Conservation (phyloP, 2,329 filamentous ascomycete genomes). For the Periconia sp. region DNA sequence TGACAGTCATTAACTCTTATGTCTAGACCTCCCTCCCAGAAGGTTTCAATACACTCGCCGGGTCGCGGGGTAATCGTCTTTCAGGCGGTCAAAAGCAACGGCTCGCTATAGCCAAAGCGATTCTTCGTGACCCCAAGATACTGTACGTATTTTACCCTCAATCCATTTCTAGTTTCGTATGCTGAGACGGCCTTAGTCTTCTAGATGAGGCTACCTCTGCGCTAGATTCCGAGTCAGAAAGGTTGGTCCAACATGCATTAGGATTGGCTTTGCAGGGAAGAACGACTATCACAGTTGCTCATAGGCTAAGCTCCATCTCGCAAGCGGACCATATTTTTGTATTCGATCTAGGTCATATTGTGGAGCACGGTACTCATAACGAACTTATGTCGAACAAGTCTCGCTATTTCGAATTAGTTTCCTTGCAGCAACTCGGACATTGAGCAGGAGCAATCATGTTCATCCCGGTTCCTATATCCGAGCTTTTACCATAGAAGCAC, state of each 20-base stretch:
- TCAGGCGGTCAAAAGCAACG: slow-evolving; percentile 56
- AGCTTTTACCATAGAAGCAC: no score
- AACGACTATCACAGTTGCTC: slow-evolving; percentile 78
- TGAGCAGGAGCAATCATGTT: no score
- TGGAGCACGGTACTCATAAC: slow-evolving; percentile 67
- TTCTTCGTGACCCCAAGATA: slow-evolving; percentile 54
- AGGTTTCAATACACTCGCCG: slow-evolving; percentile 55
- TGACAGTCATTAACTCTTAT: no score
- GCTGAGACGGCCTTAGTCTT: no score
- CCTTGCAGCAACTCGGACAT: no score
- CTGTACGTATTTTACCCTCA: no score
- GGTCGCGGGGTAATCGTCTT: slow-evolving; percentile 50
- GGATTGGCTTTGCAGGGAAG: slow-evolving; percentile 48
- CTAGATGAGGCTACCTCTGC: slow-evolving; percentile 56
- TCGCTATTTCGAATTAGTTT: no score
- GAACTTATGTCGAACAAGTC: slow-evolving; percentile 63
- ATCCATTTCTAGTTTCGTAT: no score
- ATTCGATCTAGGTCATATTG: slow-evolving; percentile 68
- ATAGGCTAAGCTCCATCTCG: slow-evolving; percentile 77
- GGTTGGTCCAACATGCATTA: slow-evolving; percentile 50
- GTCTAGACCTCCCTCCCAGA: no score
- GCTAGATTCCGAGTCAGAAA: slow-evolving; percentile 54
- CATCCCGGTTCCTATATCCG: no score
- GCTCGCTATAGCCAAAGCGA: slow-evolving; percentile 53
- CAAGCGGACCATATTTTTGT: slow-evolving; percentile 83